Conservation (phyloP, 1,284 basidiomycete species). For the Crucibulum parvulum region DNA sequence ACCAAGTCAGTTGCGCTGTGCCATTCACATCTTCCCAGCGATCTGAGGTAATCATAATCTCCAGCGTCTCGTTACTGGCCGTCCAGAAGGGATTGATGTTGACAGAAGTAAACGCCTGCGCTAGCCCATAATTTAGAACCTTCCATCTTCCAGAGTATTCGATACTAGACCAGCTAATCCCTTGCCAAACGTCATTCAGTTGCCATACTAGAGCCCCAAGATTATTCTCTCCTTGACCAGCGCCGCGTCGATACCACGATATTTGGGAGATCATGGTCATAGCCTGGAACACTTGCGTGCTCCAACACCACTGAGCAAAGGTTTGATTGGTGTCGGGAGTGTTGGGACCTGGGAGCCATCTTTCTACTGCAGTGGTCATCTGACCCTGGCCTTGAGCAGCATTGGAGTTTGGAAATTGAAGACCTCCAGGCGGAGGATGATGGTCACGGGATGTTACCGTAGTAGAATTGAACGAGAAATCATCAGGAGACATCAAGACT, state of each 20-base stretch:
- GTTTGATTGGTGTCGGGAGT: constrained; percentile 60
- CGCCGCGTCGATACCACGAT: constrained; percentile 64
- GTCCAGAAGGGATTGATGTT: constrained; percentile 64
- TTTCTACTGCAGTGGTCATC: constrained; percentile 57
- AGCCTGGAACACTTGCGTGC: constrained; percentile 63
- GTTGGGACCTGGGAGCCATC: constrained; percentile 60
- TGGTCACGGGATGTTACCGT: constrained; percentile 66
- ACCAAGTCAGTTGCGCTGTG: constrained; percentile 61
- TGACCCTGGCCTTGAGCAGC: constrained; percentile 60
- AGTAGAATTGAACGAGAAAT: constrained; percentile 66
- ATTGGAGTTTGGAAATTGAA: constrained; percentile 66
- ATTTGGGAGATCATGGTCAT: constrained; percentile 68
- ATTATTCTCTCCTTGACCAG: constrained; percentile 63
- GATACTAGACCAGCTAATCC: constrained; percentile 63
- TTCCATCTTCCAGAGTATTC: constrained; percentile 73
- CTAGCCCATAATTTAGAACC: constrained; percentile 60
- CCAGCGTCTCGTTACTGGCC: constrained; percentile 51
- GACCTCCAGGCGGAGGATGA: constrained; percentile 61
- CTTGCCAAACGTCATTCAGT: constrained; percentile 75
- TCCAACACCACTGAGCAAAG: constrained; percentile 68
- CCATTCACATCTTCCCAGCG: constrained; percentile 56
- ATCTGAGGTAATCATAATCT: constrained; percentile 59
- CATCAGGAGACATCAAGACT: constrained; percentile 54
- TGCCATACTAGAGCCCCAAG: constrained; percentile 69
- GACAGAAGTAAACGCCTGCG: constrained; percentile 54